Conservation (phyloP, 2,329 filamentous ascomycete genomes). For the Ceratocystis eucalypticola region DNA sequence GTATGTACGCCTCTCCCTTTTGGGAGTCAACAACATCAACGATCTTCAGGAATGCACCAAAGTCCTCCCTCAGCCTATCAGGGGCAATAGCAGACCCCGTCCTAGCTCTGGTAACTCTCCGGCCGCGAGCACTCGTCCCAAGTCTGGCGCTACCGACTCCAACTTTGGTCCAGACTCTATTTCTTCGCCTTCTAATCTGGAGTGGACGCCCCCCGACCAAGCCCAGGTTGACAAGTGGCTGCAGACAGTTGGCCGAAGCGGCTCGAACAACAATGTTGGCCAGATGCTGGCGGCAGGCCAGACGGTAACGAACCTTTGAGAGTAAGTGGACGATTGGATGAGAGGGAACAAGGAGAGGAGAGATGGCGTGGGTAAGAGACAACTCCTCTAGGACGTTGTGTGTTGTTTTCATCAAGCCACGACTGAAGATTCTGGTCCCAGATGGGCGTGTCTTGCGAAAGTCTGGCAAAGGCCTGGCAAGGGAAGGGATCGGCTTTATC, state of each 20-base stretch:
- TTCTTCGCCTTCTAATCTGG: background rate
- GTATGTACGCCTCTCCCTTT: constrained; percentile 40
- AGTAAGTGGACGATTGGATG: background rate
- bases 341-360: background rate
- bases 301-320: background rate
- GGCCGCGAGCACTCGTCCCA: background rate
- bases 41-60: constrained; percentile 41
- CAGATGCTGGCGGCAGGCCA: background rate
- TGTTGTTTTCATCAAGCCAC: background rate
- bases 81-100: background rate
- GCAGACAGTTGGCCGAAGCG: background rate
- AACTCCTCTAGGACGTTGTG: background rate
- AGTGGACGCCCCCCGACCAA: constrained; percentile 20
- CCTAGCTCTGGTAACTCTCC: background rate
- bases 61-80: constrained; percentile 31
- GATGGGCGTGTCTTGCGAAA: background rate
- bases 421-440: background rate
- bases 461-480: too few relatives aligned
- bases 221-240: constrained; percentile 24
- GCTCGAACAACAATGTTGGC: background rate
- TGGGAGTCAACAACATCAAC: constrained; percentile 45
- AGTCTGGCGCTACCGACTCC: constrained; percentile 15
- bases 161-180: background rate
- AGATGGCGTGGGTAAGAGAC: background rate
- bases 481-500: background rate